Percentiles rank a stretch among this genome's conserved stretches.
Conservation (phyloP, 768 basidiomycete species). For the Calocera cornea region DNA sequence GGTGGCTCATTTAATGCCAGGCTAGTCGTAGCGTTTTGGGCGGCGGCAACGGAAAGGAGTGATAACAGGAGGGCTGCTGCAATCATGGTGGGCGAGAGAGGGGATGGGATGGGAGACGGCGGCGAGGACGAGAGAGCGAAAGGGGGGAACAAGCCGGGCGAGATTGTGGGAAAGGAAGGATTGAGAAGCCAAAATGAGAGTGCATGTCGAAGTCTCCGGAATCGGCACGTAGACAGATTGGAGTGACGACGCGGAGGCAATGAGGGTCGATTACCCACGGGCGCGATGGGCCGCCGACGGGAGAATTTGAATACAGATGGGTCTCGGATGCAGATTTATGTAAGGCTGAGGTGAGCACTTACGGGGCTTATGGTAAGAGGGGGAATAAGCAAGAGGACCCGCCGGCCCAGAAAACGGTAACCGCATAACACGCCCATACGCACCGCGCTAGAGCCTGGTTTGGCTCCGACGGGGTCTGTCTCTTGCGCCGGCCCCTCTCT, state of each 20-base stretch:
- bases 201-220: background rate
- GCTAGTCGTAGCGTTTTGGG: background rate
- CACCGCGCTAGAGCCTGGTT: background rate
- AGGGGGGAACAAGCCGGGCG: background rate
- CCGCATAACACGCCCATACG: background rate
- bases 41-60: background rate
- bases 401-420: background rate
- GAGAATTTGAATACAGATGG: background rate
- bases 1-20: conserved; percentile 1
- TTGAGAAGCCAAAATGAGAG: background rate
- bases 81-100: background rate
- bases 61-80: background rate
- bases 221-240: background rate
- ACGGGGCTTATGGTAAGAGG: background rate
- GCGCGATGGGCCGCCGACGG: background rate
- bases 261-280: background rate
- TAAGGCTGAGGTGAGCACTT: background rate
- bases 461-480: background rate
- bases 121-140: background rate
- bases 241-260: background rate
- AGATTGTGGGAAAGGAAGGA: background rate
- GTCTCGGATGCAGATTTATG: background rate
- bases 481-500: conserved; percentile 2
- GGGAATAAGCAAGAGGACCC: background rate
- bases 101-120: background rate